Evolutionary conservation across 1,284 basidiomycete species (phyloP), one percentile per base, ranked within the genome.

Genomic region (Bondarzewia mesenterica): DNA sequence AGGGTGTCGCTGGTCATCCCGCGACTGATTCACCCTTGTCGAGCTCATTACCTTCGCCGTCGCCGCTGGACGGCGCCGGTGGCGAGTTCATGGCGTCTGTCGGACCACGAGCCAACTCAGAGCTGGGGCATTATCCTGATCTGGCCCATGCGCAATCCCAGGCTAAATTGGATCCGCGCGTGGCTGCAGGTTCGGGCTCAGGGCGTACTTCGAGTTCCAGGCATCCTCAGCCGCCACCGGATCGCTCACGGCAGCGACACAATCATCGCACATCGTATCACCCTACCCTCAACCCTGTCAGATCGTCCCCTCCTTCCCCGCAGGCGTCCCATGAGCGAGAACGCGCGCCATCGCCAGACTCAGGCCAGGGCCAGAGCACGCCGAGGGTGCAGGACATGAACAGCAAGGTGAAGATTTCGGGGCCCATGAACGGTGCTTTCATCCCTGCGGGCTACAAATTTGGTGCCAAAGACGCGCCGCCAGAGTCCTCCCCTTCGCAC

Each of bases 381-480:
- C 59, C 61, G 2, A 58, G 63, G 40, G 12, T 12, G 29, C 57
- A 60, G 50, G 62, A 78, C 58, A 40, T 40, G 38, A 72, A 73
- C 45, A 71, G 73, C 47, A 85, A 84, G 63, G 78, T 82, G 40
- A 89, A 93, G 65, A 95, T 95, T 49, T 93, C 89, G n/a, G 89
- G 80, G 0, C 93, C 93, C 27, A 75, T 93, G 64, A 85, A 86
- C 54, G 92, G 90, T 12, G 80, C 81, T 10, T 88, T 85, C 26
- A 90, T 96, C 35, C 90, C 91, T 7, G 77, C 80, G 41, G 92
- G 93, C 1, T 92, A 87, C 74, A 92, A 92, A 64, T 95, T 95
- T 61, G 87, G 86, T 15, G 69, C 73, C 26, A 85, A 85, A 62
- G 83, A 85, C 50, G 60, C 69, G 15, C 60, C 74, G 18, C 60